Evolutionary conservation across 495 filamentous ascomycete species (phyloP), one percentile per base, ranked within the genome.

Genomic region (Penicillium canariense): DNA sequence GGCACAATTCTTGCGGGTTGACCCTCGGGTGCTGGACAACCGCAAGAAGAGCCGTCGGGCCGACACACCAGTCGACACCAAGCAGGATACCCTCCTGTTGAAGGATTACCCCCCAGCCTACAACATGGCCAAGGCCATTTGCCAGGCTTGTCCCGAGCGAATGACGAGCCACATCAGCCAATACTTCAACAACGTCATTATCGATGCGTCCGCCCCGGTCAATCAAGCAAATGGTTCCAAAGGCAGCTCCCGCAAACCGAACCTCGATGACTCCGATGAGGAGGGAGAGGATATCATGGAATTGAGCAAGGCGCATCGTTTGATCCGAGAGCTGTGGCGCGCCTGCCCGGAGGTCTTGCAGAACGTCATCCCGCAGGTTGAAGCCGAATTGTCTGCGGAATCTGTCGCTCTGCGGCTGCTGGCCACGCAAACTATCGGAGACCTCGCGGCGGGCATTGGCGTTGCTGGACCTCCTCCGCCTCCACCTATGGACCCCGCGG

Each of bases 171-270:
- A 91, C 60, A 86, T 97, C 50, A 91, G 90, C 58, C 91, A 95
- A 64, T 99, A 97, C 66, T 99, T 99, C 71, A 94, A 91, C 68
- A 90, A 96, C 53, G 90, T 97, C 20, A 93, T 99, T 49, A 83
- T 96, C 40, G 89, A 96, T 60, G 86, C 89, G 11, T 90, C 93
- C 0, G 79, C 83, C 2, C 62, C 67, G 1, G 68, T 66, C 6
- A 60, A 52, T 28, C 49, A 60, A 49, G 47, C 67, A 12, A 74
- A 78, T 17, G 68, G 69, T 4, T 58, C 63, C 71, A 87, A 77
- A 74, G 74, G 62, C 26, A 65, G 63, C 26, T 63, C 73, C 46
- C 70, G 75, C 47, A 78, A 72, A 60, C 67, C 71, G 12, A 79
- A 78, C 36, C 78, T 83, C 7, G 88, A 87, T 48, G 87, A 88